phyloP scores from a whole-genome alignment of 1,139 yeast species.

The Dujonia santamariae region DNA sequence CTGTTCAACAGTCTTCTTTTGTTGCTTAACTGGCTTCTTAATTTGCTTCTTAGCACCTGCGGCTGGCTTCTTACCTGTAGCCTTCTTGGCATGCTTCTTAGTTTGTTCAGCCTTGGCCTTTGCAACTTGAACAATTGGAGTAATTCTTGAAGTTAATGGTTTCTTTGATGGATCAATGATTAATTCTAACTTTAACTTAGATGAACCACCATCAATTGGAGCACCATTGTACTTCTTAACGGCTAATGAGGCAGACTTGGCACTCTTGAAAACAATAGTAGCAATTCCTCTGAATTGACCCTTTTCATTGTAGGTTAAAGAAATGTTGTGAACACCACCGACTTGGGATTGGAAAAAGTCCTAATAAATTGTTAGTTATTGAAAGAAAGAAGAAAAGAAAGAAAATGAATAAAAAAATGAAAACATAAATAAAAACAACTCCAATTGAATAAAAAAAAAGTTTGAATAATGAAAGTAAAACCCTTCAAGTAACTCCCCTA shows the following conservation, averaged over 20 bases:
- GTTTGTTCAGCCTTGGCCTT: slow-evolving; percentile 18
- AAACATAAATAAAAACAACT: slow-evolving; percentile 6
- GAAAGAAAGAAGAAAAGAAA: background rate
- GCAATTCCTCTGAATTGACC: slow-evolving; percentile 94
- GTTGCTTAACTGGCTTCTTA: slow-evolving; percentile 37
- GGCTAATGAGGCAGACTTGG: slow-evolving; percentile 67
- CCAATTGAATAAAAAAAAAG: no score
- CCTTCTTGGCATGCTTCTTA: slow-evolving; percentile 12
- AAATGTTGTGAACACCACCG: slow-evolving; percentile 76
- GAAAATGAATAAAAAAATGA: slow-evolving; percentile 7
- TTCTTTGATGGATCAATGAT: slow-evolving; percentile 80
- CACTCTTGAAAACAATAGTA: slow-evolving; percentile 69
- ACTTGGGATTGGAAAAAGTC: slow-evolving; percentile 86
- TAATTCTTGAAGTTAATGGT: slow-evolving; percentile 72
- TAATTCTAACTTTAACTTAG: slow-evolving; percentile 77
- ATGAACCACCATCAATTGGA: slow-evolving; percentile 85
- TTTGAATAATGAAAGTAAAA: no score
- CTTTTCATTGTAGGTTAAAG: slow-evolving; percentile 76
- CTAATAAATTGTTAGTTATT: slow-evolving; percentile 40
- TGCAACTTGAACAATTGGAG: slow-evolving; percentile 37
- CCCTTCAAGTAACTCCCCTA: no score
- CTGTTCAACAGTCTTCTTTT: slow-evolving; percentile 82
- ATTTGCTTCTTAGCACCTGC: slow-evolving; percentile 27
- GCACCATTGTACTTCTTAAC: slow-evolving; percentile 88
- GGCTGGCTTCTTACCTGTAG: slow-evolving; percentile 27